Evolutionary conservation across 345 rosid genomes (phyloP).

Genomic region (Sisymbrium altissimum): DNA sequence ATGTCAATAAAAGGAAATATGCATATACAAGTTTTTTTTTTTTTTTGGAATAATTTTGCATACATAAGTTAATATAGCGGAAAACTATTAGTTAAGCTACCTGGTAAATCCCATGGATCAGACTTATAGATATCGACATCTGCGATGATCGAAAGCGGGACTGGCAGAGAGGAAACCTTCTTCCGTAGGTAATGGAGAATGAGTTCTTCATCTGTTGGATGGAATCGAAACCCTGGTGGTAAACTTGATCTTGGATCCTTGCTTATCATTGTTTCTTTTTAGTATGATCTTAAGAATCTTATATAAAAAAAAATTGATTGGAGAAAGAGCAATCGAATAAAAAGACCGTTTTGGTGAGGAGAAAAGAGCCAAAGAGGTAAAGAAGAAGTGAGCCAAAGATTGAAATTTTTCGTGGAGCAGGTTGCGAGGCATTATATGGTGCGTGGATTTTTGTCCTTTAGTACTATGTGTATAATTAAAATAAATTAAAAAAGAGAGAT

Average conservation of each 20-base stretch:
- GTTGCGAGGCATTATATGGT: slow-evolving; percentile 57
- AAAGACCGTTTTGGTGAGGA: neutral
- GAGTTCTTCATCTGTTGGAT: slow-evolving; percentile 97
- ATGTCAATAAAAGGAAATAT: neutral
- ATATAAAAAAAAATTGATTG: neutral
- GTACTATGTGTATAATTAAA: slow-evolving; percentile 1
- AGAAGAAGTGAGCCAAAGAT: slow-evolving; percentile 32
- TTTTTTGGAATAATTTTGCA: too few species aligned
- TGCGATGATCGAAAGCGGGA: slow-evolving; percentile 81
- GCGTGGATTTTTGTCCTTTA: slow-evolving; percentile 55
- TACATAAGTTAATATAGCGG: neutral
- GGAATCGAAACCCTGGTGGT: slow-evolving; percentile 98
- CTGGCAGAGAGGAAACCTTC: slow-evolving; percentile 58
- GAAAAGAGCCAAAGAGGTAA: neutral
- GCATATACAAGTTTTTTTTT: neutral
- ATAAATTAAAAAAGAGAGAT: neutral
- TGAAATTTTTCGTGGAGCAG: slow-evolving; percentile 65
- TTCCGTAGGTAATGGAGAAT: slow-evolving; percentile 82
- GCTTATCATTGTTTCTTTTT: slow-evolving; percentile 35
- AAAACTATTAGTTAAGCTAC: slow-evolving; percentile 31
- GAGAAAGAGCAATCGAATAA: neutral
- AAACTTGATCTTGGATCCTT: slow-evolving; percentile 65
- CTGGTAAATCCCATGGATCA: slow-evolving; percentile 95
- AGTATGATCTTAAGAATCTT: neutral
- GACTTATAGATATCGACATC: slow-evolving; percentile 93